Evolutionary conservation across 345 rosid genomes (phyloP), one percentile per base, ranked within the genome.

Genomic region (Mercurialis annua): DNA sequence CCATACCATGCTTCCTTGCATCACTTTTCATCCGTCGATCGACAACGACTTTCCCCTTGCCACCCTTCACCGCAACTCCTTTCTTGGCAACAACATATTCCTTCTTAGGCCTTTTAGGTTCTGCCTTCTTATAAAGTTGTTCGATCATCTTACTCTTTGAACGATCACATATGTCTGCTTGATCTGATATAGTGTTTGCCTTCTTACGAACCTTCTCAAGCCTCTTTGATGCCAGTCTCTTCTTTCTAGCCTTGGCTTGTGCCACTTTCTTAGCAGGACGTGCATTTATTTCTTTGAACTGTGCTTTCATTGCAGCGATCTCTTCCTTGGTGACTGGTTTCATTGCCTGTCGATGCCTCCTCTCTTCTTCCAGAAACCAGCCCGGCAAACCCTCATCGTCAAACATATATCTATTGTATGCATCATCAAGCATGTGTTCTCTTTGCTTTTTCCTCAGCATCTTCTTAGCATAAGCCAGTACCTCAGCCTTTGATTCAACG

Each of bases 231-330:
- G 90, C 87, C 11, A 80, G 78, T 48, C 88, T 79, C 80, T 91
- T 94, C 92, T 91, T 91, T 67, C 97, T 64, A 29, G 92, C 96
- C 73, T 94, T 94, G 64, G 99, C 99, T 77, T 94, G 81, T 0
- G 90, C 96, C 66, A 94, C 98, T 68, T 94, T 94, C 92, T 94
- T 94, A 14, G 98, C 95, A 24, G 98, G 93, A 27, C 98, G 87
- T 31, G 96, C 93, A 64, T 94, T 77, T 31, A 94, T 91, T 74
- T 89, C 99, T 76, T 75, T 94, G 81, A 91, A 89, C 67, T 86
- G 96, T 36, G 98, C 98, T 73, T 68, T 81, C 91, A 91, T 87
- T 29, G 98, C 99, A 49, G 74, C 80, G 21, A 94, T 76, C 78
- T 94, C 96, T 68, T 89, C 98, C 71, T 86, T 91, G 1, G 98